Evolutionary conservation across 306 rosid genomes (phyloP).

Genomic region (Lotus japonicus): DNA sequence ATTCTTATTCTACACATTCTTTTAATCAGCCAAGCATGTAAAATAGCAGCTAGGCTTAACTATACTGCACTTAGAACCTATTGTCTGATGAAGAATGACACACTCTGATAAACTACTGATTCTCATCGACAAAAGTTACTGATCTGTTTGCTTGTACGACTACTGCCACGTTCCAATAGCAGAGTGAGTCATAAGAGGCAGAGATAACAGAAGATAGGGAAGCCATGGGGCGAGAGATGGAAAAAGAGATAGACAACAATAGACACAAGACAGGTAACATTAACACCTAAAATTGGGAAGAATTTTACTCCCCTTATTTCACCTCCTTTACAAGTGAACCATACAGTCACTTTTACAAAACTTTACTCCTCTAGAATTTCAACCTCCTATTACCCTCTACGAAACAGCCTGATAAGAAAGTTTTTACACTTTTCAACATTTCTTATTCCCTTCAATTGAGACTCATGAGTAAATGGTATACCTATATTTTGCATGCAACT

Average conservation of each 20-base stretch:
- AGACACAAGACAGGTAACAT: neutral
- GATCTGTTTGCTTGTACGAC: too few species aligned
- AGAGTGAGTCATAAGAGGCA: too few species aligned
- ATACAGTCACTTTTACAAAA: neutral
- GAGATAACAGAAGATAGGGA: neutral
- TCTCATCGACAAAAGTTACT: too few species aligned
- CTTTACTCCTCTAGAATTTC: neutral
- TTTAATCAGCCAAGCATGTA: too few species aligned
- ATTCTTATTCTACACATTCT: too few species aligned
- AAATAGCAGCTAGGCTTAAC: too few species aligned
- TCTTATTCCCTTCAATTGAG: neutral
- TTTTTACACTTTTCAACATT: neutral
- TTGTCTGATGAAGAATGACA: too few species aligned
- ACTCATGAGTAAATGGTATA: neutral
- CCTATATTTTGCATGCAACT: neutral
- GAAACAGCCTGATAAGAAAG: neutral
- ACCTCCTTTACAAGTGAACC: neutral
- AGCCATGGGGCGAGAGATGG: neutral
- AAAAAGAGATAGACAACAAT: neutral
- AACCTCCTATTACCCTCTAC: neutral
- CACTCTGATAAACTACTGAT: too few species aligned
- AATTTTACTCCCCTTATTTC: neutral
- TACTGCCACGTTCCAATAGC: too few species aligned
- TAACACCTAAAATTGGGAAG: neutral
- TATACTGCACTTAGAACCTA: too few species aligned